Evolutionary conservation across 2,329 filamentous ascomycete species (phyloP).

Genomic region (Polychaeton citri): DNA sequence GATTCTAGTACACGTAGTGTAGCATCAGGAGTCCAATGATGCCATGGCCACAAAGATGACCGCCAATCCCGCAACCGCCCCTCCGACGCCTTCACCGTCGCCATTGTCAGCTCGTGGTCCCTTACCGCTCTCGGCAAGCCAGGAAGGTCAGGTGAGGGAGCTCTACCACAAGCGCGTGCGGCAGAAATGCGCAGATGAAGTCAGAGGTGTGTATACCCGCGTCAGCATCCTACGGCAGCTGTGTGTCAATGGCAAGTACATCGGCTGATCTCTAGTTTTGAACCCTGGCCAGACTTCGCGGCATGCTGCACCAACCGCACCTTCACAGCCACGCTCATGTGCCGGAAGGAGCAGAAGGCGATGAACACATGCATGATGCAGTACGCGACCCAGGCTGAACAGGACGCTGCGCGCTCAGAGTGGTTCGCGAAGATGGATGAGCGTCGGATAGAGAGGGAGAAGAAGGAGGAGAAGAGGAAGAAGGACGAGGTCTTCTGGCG

Average conservation of each 20-base stretch:
- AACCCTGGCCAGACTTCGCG: constrained; percentile 57
- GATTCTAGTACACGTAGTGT: no score
- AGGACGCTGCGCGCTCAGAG: constrained; percentile 80
- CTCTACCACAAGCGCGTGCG: constrained; percentile 71
- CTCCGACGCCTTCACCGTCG: constrained; percentile 4
- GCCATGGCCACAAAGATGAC: neutral
- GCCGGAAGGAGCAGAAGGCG: constrained; percentile 59
- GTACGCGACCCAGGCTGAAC: constrained; percentile 70
- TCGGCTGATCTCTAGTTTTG: no score
- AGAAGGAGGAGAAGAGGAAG: constrained; percentile 31
- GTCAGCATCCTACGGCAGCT: no score
- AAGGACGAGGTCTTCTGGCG: constrained; percentile 33
- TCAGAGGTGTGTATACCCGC: constrained; percentile 26
- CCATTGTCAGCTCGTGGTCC: constrained; percentile 48
- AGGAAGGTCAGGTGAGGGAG: constrained; percentile 71
- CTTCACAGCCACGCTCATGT: constrained; percentile 76
- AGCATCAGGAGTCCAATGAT: neutral
- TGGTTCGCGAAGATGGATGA: constrained; percentile 75
- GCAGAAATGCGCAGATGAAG: constrained; percentile 51
- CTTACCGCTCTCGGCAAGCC: constrained; percentile 65
- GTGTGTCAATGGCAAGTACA: no score
- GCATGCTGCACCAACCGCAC: constrained; percentile 78
- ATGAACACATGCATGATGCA: constrained; percentile 94
- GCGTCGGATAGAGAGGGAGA: constrained; percentile 53
- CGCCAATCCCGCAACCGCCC: neutral